These are phyloP conservation scores for Fraxinus americana DNA, from an alignment of 257 asterid genomes.

Conservation along the genomic window DNA sequence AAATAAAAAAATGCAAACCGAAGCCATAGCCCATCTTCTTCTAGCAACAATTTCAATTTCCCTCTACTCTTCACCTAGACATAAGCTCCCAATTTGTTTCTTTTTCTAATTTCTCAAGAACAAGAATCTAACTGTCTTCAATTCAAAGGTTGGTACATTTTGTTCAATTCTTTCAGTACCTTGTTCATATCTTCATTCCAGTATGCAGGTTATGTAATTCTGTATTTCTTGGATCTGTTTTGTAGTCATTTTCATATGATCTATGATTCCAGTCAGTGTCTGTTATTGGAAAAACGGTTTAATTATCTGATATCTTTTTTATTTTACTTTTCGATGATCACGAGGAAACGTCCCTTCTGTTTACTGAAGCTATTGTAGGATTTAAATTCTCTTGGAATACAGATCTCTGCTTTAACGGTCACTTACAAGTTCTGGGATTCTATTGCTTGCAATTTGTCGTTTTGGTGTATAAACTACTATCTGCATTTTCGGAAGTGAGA, in stretches of 20 bases:
- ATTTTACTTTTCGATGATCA: constrained; percentile 29
- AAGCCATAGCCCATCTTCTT: constrained; percentile 34
- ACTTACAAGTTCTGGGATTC: background rate
- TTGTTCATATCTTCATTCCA: background rate
- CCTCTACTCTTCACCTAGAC: constrained; percentile 32
- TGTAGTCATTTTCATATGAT: too few species aligned
- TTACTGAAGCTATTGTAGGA: constrained; percentile 9
- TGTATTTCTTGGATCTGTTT: too few species aligned
- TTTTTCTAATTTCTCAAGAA: constrained; percentile 9
- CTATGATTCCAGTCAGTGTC: background rate
- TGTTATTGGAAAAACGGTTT: constrained; percentile 21
- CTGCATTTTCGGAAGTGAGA: constrained; percentile 4
- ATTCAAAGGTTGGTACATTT: constrained; percentile 30
- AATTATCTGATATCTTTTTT: constrained; percentile 27
- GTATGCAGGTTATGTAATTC: too few species aligned
- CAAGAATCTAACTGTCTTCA: constrained; percentile 13
- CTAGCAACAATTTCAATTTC: constrained; percentile 29
- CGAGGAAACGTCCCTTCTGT: constrained; percentile 39
- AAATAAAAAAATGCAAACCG: background rate
- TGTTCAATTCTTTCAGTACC: background rate
- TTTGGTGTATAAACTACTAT: constrained; percentile 24
- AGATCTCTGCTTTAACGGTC: constrained; percentile 19
- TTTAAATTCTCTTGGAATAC: constrained; percentile 9
- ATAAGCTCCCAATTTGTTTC: background rate
- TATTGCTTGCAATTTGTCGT: constrained; percentile 21